These are phyloP conservation scores for Olyra latifolia DNA, from an alignment of 176 grass and related monocot species.

Conservation along the genomic window DNA sequence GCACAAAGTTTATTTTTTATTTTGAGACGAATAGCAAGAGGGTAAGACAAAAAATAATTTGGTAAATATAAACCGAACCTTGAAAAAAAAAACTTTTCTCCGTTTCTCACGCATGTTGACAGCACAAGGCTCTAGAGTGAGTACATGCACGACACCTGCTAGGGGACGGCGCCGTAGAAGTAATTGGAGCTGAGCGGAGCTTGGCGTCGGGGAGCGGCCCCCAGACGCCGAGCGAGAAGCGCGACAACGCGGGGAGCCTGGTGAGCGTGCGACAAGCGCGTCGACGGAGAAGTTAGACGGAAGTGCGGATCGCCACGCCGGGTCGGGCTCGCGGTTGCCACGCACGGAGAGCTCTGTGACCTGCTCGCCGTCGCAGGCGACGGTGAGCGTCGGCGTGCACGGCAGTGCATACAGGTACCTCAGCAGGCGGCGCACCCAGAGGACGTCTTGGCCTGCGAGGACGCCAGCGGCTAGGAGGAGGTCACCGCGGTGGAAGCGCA, in stretches of 20 bases:
- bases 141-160: constrained; percentile 46
- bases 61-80: no score
- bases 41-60: no score
- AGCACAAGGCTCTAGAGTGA: constrained; percentile 75
- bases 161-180: constrained; percentile 60
- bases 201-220: constrained; percentile 63
- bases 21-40: no score
- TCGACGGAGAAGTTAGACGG: constrained; percentile 65
- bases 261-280: constrained; percentile 86
- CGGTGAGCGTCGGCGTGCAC: constrained; percentile 31
- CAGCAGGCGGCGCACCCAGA: constrained; percentile 54
- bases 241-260: constrained; percentile 39
- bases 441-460: constrained; percentile 71
- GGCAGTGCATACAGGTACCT: constrained; percentile 59
- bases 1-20: no score
- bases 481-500: not conserved
- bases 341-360: constrained; percentile 53
- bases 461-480: constrained; percentile 43
- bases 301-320: constrained; percentile 36
- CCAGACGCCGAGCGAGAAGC: constrained; percentile 64
- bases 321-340: constrained; percentile 39
- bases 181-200: constrained; percentile 73
- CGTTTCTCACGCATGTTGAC: no score
- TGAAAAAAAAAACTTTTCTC: no score
- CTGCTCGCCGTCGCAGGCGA: constrained; percentile 55